These are phyloP conservation scores for Lentinula detonsa DNA, from an alignment of 768 basidiomycete species.

Conservation along the genomic window DNA sequence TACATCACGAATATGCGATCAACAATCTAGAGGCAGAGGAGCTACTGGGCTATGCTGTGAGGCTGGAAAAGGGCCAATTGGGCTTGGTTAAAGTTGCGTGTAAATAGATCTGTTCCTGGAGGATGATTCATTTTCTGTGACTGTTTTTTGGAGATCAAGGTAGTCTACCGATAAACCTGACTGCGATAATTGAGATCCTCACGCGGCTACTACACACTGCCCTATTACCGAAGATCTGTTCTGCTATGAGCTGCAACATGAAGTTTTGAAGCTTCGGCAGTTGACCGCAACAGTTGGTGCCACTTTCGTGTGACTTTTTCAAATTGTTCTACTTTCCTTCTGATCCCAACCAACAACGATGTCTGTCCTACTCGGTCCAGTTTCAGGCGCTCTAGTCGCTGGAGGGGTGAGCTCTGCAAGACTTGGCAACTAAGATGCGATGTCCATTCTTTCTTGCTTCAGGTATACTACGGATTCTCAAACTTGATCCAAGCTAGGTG, in stretches of 20 bases:
- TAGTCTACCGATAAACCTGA: too few relatives aligned
- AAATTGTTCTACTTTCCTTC: too few relatives aligned
- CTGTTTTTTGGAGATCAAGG: background rate
- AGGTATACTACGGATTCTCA: constrained; percentile 72
- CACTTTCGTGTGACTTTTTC: too few relatives aligned
- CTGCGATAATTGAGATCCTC: too few relatives aligned
- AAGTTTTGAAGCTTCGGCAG: too few relatives aligned
- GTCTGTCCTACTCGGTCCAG: constrained; percentile 48
- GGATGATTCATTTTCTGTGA: background rate
- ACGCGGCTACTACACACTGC: too few relatives aligned
- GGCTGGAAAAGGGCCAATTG: constrained; percentile 47
- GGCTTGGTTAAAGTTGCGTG: constrained; percentile 34
- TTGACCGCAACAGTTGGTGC: too few relatives aligned
- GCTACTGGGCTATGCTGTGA: constrained; percentile 52
- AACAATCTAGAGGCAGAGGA: constrained; percentile 66
- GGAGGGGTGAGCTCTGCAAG: constrained; percentile 44
- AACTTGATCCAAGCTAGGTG: constrained; percentile 56
- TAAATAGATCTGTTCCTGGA: background rate
- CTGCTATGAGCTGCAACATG: too few relatives aligned
- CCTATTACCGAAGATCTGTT: too few relatives aligned
- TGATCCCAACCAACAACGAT: background rate
- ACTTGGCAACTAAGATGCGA: background rate
- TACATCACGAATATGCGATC: constrained; percentile 62
- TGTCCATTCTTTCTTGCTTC: background rate
- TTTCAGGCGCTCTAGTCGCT: constrained; percentile 64